These are phyloP conservation scores for Paecilomyces sp. DNA, from an alignment of 2,329 filamentous ascomycete genomes.

Conservation along the genomic window DNA sequence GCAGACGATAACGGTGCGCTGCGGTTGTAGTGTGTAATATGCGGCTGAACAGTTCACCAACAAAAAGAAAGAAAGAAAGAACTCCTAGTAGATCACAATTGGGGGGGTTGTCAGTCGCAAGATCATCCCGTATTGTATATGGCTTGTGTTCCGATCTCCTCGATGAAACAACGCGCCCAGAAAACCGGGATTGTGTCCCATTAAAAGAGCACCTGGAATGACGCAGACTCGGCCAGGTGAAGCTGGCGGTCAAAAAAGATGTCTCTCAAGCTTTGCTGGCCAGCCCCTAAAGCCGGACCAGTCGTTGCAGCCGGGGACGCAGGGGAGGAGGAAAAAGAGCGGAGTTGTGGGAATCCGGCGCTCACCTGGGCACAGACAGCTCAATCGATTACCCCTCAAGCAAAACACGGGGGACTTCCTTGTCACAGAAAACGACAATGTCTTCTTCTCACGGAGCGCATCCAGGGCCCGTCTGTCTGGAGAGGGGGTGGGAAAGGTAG, in stretches of 20 bases:
- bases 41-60: neutral
- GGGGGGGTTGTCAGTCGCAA: neutral
- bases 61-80: neutral
- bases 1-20: neutral
- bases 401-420: neutral
- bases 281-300: slow-evolving; percentile 1
- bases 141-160: neutral
- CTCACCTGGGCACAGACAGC: neutral
- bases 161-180: neutral
- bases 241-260: neutral
- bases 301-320: slow-evolving; percentile 4
- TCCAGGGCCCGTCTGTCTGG: slow-evolving; percentile 1
- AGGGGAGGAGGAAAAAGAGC: neutral
- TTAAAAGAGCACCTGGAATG: neutral
- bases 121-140: too few relatives aligned
- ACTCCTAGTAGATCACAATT: neutral
- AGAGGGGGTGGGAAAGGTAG: slow-evolving; percentile 1
- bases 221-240: neutral
- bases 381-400: neutral
- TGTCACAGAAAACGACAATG: neutral
- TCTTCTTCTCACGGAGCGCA: neutral
- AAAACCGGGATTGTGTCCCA: neutral
- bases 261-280: neutral
- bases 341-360: neutral
- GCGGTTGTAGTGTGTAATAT: neutral